Conservation (phyloP, 139 green algal genomes). For the Chara braunii region DNA sequence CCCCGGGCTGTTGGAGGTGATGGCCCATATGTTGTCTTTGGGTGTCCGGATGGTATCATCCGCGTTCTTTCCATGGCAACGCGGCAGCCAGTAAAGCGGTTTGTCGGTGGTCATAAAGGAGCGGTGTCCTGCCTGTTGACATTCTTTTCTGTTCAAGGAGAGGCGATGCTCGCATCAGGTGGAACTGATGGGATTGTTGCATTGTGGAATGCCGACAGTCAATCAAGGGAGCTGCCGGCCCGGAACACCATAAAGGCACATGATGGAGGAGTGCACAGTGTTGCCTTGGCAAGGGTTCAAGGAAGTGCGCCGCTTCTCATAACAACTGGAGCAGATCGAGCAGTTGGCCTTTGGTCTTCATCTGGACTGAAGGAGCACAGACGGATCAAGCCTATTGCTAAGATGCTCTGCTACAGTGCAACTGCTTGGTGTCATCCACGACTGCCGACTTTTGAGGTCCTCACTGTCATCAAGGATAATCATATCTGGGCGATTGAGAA, state of each 20-base stretch:
- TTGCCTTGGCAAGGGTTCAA: conserved; percentile 8
- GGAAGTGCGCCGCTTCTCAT: conserved; percentile 14
- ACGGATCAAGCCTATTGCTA: conserved; percentile 29
- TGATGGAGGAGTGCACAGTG: conserved; percentile 22
- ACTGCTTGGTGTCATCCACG: conserved; percentile 15
- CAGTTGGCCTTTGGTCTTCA: conserved; percentile 15
- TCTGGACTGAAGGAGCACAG: conserved; percentile 15
- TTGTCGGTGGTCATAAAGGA: conserved; percentile 25
- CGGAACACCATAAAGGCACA: conserved; percentile 18
- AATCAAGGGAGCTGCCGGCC: background rate
- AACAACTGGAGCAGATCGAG: conserved; percentile 24
- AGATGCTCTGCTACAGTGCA: conserved; percentile 20
- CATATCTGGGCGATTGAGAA: conserved; percentile 28
- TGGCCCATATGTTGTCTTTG: conserved; percentile 34
- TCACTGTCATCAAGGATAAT: conserved; percentile 27
- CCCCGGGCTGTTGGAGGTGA: background rate
- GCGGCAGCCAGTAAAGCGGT: conserved; percentile 24
- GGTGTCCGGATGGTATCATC: conserved; percentile 26
- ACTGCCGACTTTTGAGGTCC: conserved; percentile 16
- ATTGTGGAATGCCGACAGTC: conserved; percentile 8
- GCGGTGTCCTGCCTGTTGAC: conserved; percentile 28
- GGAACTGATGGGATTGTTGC: conserved; percentile 14
- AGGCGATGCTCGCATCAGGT: conserved; percentile 33
- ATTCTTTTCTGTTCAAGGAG: conserved; percentile 18
- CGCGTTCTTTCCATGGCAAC: conserved; percentile 30